Conservation (phyloP, 2,329 filamentous ascomycete genomes). For the Aspergillus texensis region DNA sequence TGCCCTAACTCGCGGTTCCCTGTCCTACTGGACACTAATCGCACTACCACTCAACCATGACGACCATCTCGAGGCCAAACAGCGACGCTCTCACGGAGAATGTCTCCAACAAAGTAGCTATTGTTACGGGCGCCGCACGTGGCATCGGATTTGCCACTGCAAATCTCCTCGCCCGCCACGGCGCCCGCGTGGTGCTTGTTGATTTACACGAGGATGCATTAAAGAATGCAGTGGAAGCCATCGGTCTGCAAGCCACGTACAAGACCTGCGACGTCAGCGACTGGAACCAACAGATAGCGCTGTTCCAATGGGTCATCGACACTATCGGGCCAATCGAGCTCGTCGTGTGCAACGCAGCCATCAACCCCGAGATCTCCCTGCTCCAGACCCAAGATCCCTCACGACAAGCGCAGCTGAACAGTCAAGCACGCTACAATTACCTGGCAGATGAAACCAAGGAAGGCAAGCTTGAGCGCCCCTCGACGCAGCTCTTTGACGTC, state of each 20-base stretch:
- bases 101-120: slow-evolving; percentile 13
- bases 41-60: neutral
- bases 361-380: slow-evolving; percentile 23
- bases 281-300: slow-evolving; percentile 19
- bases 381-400: slow-evolving; percentile 10
- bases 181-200: slow-evolving; percentile 23
- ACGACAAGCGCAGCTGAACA: slow-evolving; percentile 14
- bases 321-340: slow-evolving; percentile 16
- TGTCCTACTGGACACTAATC: neutral
- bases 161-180: slow-evolving; percentile 19
- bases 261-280: slow-evolving; percentile 23
- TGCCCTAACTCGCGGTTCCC: neutral
- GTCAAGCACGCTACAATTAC: slow-evolving; percentile 17
- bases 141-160: slow-evolving; percentile 25
- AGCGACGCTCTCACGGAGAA: neutral
- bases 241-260: slow-evolving; percentile 15
- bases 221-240: slow-evolving; percentile 14
- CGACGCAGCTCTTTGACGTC: slow-evolving; percentile 14
- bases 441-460: slow-evolving; percentile 17
- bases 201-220: slow-evolving; percentile 21
- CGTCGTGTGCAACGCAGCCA: slow-evolving; percentile 22
- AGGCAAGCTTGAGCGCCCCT: slow-evolving; percentile 9
- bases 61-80: neutral
- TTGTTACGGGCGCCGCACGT: slow-evolving; percentile 26
- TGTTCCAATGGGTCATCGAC: slow-evolving; percentile 17